phyloP scores from a whole-genome alignment of 2,329 filamentous ascomycete genomes.

The Cordyceps cicadae region DNA sequence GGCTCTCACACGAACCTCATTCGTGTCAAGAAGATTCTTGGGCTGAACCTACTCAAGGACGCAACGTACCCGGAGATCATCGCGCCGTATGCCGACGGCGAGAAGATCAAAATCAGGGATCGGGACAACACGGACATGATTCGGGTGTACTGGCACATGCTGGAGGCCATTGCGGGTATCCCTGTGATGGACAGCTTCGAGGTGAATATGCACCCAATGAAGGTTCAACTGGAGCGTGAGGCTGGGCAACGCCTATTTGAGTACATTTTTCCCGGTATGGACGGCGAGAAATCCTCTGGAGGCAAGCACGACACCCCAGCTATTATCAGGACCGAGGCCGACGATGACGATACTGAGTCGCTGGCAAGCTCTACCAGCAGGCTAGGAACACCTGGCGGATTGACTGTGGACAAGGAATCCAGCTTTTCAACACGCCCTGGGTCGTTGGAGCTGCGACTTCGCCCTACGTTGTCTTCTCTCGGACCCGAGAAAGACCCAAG shows the following conservation, averaged over 20 bases:
- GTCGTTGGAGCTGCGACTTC: conserved; percentile 72
- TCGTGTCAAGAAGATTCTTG: conserved; percentile 78
- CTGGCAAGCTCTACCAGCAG: conserved; percentile 31
- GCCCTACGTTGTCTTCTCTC: conserved; percentile 63
- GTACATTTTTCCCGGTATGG: conserved; percentile 89
- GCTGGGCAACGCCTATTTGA: conserved; percentile 90
- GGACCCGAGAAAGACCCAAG: conserved; percentile 30
- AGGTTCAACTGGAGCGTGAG: conserved; percentile 86
- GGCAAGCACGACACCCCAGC: conserved; percentile 55
- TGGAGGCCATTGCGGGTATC: conserved; percentile 95
- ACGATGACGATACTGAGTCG: conserved; percentile 38
- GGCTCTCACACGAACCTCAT: conserved; percentile 92
- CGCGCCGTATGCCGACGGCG: conserved; percentile 71
- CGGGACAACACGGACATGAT: conserved; percentile 69
- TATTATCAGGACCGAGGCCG: conserved; percentile 37
- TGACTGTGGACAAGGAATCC: conserved; percentile 34
- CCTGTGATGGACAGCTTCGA: conserved; percentile 96
- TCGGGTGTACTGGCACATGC: conserved; percentile 93
- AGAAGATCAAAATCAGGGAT: conserved; percentile 35
- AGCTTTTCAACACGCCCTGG: conserved; percentile 56
- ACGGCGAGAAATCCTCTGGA: conserved; percentile 40
- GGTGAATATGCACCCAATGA: conserved; percentile 85
- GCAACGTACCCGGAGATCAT: conserved; percentile 96
- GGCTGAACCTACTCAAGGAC: conserved; percentile 81
- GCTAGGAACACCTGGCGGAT: conserved; percentile 23